These are phyloP conservation scores for Phytophthora fragariae DNA, from an alignment of 352 stramenopile genomes.

Conservation along the genomic window DNA sequence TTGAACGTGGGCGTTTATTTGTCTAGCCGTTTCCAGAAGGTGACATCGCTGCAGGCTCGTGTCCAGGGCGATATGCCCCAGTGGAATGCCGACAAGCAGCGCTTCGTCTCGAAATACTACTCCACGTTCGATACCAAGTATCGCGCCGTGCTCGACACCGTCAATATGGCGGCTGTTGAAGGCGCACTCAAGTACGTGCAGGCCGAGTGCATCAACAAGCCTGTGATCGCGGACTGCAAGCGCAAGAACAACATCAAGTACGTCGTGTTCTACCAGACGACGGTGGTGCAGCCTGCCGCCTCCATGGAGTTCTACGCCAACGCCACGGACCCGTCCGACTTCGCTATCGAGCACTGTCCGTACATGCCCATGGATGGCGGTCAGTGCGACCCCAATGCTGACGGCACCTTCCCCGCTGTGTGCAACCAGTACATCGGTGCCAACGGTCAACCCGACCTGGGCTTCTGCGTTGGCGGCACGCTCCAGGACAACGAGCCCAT, in stretches of 20 bases:
- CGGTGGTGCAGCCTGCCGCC: constrained; percentile 50
- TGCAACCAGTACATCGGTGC: constrained; percentile 69
- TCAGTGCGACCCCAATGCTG: constrained; percentile 53
- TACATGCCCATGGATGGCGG: constrained; percentile 69
- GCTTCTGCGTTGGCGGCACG: constrained; percentile 56
- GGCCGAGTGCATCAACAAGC: constrained; percentile 52
- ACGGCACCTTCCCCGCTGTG: constrained; percentile 43
- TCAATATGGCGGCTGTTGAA: constrained; percentile 51
- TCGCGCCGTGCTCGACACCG: constrained; percentile 51
- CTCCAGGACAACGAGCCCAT: constrained; percentile 52
- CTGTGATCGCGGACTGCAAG: constrained; percentile 45
- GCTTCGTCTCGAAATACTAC: constrained; percentile 52
- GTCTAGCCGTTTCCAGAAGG: constrained; percentile 34
- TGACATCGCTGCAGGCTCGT: constrained; percentile 57
- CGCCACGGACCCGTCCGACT: constrained; percentile 36
- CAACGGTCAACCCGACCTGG: constrained; percentile 51
- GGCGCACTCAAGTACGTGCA: not conserved
- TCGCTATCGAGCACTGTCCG: constrained; percentile 56
- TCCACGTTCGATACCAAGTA: constrained; percentile 52
- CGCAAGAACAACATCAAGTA: constrained; percentile 65
- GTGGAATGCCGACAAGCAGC: constrained; percentile 44
- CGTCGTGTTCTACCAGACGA: constrained; percentile 73
- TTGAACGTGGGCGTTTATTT: not conserved
- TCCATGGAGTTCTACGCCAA: constrained; percentile 57
- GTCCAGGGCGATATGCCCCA: constrained; percentile 59